Evolutionary conservation across 805 yeast species (phyloP).

Genomic region (Teunomyces gatunensis): DNA sequence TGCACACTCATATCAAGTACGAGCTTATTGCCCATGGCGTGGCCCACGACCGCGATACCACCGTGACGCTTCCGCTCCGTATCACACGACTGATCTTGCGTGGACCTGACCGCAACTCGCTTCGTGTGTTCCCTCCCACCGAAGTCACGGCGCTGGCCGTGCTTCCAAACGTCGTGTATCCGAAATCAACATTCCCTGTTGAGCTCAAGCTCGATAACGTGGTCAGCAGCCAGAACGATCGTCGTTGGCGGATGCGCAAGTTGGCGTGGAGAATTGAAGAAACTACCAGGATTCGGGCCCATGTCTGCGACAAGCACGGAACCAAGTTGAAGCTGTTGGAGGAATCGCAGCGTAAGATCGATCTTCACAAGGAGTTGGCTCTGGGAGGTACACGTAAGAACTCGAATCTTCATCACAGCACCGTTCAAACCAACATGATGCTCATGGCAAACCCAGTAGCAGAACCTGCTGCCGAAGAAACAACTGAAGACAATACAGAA

Average conservation of each 20-base stretch:
- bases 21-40: conserved; percentile 65
- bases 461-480: neutral
- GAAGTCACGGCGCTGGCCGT: conserved; percentile 83
- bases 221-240: conserved; percentile 44
- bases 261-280: conserved; percentile 89
- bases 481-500: conserved; percentile 61
- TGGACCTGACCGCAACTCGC: conserved; percentile 81
- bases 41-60: conserved; percentile 19
- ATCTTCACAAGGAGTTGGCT: conserved; percentile 10
- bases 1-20: conserved; percentile 59
- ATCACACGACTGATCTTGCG: conserved; percentile 74
- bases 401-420: conserved; percentile 26
- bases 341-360: conserved; percentile 28
- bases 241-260: conserved; percentile 91
- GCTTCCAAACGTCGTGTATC: conserved; percentile 85
- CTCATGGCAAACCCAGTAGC: conserved; percentile 7
- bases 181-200: conserved; percentile 79
- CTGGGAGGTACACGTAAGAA: neutral
- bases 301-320: conserved; percentile 58
- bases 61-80: conserved; percentile 60
- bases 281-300: conserved; percentile 57
- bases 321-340: conserved; percentile 46
- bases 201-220: conserved; percentile 81
- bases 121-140: conserved; percentile 95
- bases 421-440: conserved; percentile 24